These are phyloP conservation scores for Globisporangium nagaii DNA, from an alignment of 352 stramenopile species.

Conservation along the genomic window DNA sequence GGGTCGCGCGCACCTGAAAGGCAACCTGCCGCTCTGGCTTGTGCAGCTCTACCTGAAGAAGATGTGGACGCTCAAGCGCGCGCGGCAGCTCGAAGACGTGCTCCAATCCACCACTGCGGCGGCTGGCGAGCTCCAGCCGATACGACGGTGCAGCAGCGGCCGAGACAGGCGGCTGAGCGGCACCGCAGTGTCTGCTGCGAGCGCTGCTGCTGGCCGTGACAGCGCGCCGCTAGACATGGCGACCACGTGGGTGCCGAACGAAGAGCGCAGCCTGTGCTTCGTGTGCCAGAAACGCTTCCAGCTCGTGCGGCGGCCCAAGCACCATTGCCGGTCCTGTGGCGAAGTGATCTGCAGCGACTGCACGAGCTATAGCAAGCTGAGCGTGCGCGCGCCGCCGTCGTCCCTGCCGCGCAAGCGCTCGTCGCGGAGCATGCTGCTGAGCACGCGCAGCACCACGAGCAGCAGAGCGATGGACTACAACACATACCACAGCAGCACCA, in stretches of 20 bases:
- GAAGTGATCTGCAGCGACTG: constrained; percentile 59
- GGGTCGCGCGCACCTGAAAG: constrained; percentile 52
- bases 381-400: constrained; percentile 20
- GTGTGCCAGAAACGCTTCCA: constrained; percentile 66
- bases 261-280: constrained; percentile 38
- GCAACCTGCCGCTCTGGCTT: constrained; percentile 47
- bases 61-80: constrained; percentile 39
- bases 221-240: constrained; percentile 46
- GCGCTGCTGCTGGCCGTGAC: not conserved
- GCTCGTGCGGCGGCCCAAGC: constrained; percentile 45
- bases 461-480: too few relatives aligned
- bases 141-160: too few relatives aligned
- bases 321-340: constrained; percentile 70
- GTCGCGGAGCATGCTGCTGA: not conserved
- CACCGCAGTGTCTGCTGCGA: too few relatives aligned
- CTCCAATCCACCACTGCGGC: constrained; percentile 1
- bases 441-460: not conserved
- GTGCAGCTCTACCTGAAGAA: constrained; percentile 58
- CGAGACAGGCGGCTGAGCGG: too few relatives aligned
- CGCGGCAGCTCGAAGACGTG: constrained; percentile 16
- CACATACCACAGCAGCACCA: not conserved
- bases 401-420: not conserved
- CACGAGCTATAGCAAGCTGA: constrained; percentile 38
- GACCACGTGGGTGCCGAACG: constrained; percentile 54
- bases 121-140: not conserved